Conservation (phyloP, 805 yeast species). For the Martiniozyma abietophila region DNA sequence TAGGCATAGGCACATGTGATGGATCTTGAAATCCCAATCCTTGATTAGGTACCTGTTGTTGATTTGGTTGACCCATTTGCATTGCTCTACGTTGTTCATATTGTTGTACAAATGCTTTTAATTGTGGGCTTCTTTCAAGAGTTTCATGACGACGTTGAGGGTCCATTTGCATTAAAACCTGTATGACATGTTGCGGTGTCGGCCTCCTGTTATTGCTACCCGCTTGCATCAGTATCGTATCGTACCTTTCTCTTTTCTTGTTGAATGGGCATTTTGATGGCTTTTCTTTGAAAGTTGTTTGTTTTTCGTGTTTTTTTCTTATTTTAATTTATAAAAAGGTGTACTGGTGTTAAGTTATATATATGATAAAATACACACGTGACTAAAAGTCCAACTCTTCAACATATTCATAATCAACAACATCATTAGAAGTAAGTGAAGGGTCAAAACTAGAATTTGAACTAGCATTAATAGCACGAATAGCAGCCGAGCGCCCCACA, state of each 20-base stretch:
- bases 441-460: no score
- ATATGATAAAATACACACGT: no score
- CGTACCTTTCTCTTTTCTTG: slow-evolving; percentile 2
- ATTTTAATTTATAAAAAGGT: no score
- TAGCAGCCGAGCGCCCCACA: no score
- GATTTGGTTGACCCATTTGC: not conserved
- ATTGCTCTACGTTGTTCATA: slow-evolving; percentile 24
- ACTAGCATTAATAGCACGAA: no score
- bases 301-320: no score
- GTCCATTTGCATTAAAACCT: slow-evolving; percentile 27
- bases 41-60: not conserved
- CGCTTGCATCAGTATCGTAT: not conserved
- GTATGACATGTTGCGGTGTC: slow-evolving; percentile 23
- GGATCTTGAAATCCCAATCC: not conserved
- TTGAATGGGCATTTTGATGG: not conserved
- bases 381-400: no score
- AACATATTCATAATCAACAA: no score
- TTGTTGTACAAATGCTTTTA: slow-evolving; percentile 26
- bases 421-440: no score
- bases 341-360: no score
- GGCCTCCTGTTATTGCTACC: slow-evolving; percentile 8
- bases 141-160: slow-evolving; percentile 28
- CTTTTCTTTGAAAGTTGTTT: not conserved
- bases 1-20: no score
- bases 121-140: slow-evolving; percentile 27